A percentile compares a stretch with the other conserved stretches of the same genome.
phyloP scores from a whole-genome alignment of 2,329 filamentous ascomycete species.

The Ampelomyces quisqualis region DNA sequence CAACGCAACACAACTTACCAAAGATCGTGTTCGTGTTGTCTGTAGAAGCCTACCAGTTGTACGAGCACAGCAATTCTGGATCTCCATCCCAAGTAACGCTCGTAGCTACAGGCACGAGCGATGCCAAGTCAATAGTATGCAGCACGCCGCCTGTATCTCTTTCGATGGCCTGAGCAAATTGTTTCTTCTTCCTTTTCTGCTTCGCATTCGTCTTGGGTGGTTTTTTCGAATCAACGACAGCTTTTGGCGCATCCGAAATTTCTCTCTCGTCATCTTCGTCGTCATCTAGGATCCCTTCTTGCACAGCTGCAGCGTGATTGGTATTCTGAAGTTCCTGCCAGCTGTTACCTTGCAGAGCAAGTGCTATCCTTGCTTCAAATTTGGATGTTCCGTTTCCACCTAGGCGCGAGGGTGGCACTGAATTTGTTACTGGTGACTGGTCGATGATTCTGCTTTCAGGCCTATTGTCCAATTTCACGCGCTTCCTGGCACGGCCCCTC shows the following conservation, averaged over 20 bases:
- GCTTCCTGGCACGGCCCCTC: too few species aligned
- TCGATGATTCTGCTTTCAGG: too few species aligned
- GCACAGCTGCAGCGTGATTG: not conserved
- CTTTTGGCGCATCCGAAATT: not conserved
- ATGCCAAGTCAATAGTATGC: constrained; percentile 13
- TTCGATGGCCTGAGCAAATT: constrained; percentile 12
- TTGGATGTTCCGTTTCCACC: too few species aligned
- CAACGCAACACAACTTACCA: constrained; percentile 5
- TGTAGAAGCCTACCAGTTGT: constrained; percentile 30
- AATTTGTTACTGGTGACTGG: too few species aligned
- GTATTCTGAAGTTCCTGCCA: constrained; percentile 16
- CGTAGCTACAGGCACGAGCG: constrained; percentile 11
- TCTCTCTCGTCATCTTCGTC: not conserved
- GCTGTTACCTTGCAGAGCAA: constrained; percentile 12
- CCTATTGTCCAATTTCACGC: too few species aligned
- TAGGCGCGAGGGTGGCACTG: too few species aligned
- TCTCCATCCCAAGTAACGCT: constrained; percentile 27
- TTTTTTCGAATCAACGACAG: not conserved
- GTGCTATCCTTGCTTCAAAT: constrained; percentile 16
- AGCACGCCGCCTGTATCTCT: constrained; percentile 21
- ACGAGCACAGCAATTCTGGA: constrained; percentile 30
- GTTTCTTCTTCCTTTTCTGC: constrained; percentile 17
- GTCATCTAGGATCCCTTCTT: not conserved
- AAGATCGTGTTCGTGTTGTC: constrained; percentile 31
- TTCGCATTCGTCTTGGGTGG: constrained; percentile 14